phyloP scores from a whole-genome alignment of 192 early-diverging fungal species.

The Spizellomyces sp. region DNA sequence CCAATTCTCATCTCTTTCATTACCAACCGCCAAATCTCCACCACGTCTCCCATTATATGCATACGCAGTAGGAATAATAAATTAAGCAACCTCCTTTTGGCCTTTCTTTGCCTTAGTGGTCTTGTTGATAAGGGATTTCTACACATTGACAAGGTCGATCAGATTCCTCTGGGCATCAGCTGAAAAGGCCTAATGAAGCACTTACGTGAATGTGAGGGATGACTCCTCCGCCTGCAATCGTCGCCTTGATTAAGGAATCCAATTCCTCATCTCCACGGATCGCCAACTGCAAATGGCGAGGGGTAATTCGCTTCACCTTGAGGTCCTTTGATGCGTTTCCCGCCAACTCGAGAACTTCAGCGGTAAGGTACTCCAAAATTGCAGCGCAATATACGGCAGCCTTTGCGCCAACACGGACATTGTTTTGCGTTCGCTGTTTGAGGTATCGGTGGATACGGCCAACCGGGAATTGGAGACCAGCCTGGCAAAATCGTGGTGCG shows the following conservation, averaged over 20 bases:
- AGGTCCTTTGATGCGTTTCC: conserved; percentile 91
- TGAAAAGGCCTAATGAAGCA: neutral
- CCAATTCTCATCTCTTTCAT: neutral
- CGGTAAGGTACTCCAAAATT: conserved; percentile 90
- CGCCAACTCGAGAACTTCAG: conserved; percentile 90
- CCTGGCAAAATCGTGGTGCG: conserved; percentile 5
- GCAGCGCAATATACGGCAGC: conserved; percentile 92
- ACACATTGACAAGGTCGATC: neutral
- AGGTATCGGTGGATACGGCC: conserved; percentile 91
- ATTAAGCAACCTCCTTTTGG: conserved; percentile 15
- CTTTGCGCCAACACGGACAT: conserved; percentile 85
- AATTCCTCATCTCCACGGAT: conserved; percentile 93
- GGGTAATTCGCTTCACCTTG: conserved; percentile 89
- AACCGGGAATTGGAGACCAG: conserved; percentile 80
- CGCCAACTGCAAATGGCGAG: conserved; percentile 86
- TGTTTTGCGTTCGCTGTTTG: conserved; percentile 77
- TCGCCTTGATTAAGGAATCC: conserved; percentile 84
- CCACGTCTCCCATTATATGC: neutral
- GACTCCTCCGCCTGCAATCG: conserved; percentile 79
- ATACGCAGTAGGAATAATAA: neutral
- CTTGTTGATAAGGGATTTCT: conserved; percentile 42
- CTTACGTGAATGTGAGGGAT: conserved; percentile 45
- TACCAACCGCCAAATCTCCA: neutral
- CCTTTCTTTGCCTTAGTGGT: conserved; percentile 21
- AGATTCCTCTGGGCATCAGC: neutral